phyloP scores from a whole-genome alignment of 257 asterid genomes.

The Leptodermis oblonga region DNA sequence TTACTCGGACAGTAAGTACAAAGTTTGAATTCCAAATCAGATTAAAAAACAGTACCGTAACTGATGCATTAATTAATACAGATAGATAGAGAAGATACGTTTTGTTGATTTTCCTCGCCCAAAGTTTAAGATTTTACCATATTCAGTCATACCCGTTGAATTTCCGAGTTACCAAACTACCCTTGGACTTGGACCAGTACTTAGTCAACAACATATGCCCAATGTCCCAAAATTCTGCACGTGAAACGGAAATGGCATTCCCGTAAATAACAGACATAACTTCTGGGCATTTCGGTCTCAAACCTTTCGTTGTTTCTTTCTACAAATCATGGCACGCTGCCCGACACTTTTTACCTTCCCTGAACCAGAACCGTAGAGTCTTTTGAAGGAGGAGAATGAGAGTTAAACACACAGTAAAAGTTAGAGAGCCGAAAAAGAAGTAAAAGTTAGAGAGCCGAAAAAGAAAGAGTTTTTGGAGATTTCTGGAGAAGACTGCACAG shows the following conservation, averaged over 20 bases:
- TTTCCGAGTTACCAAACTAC: conserved; percentile 4
- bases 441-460: no score
- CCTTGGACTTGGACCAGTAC: not conserved
- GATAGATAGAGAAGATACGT: no score
- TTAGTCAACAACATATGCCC: not conserved
- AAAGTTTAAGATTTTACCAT: conserved; percentile 3
- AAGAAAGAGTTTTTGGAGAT: conserved; percentile 7
- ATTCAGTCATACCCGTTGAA: conserved; percentile 16
- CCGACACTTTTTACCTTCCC: conserved; percentile 36
- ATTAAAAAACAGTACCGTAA: no score
- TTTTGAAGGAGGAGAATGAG: not conserved
- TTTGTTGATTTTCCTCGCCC: no score
- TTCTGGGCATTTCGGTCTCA: conserved; percentile 22
- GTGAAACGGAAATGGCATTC: not conserved
- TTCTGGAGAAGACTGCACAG: conserved; percentile 8
- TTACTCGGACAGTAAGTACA: no score
- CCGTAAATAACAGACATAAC: conserved; percentile 1
- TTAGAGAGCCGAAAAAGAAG: no score
- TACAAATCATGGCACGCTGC: conserved; percentile 46
- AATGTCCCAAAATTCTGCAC: conserved; percentile 10
- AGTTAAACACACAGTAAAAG: not conserved
- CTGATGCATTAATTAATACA: not conserved
- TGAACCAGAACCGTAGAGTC: conserved; percentile 12
- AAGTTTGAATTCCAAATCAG: no score
- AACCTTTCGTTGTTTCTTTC: not conserved